Conservation (phyloP, 495 filamentous ascomycete species). For the Beverwykella pulmonaria region DNA sequence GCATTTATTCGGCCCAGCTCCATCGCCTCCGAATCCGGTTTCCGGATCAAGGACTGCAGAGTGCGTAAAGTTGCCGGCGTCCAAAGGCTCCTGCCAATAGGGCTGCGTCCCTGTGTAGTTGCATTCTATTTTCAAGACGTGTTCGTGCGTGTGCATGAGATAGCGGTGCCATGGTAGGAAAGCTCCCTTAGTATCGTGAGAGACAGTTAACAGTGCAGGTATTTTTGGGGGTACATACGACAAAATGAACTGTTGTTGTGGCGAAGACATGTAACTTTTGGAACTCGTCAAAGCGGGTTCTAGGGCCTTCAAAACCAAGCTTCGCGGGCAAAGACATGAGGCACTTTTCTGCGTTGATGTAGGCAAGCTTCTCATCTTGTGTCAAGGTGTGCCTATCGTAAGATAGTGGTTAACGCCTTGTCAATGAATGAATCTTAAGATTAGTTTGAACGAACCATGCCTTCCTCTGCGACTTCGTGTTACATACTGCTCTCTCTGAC, state of each 20-base stretch:
- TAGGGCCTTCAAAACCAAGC: slow-evolving; percentile 41
- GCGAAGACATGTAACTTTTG: slow-evolving; percentile 46
- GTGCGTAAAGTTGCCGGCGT: slow-evolving; percentile 46
- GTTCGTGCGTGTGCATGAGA: slow-evolving; percentile 43
- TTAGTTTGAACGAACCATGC: too few relatives aligned
- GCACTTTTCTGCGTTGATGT: slow-evolving; percentile 53
- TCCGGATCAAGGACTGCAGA: slow-evolving; percentile 45
- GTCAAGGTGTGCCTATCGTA: slow-evolving; percentile 51
- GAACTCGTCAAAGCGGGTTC: slow-evolving; percentile 52
- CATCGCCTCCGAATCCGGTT: slow-evolving; percentile 52
- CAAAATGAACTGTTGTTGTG: slow-evolving; percentile 45
- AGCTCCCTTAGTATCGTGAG: too few relatives aligned
- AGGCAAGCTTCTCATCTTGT: slow-evolving; percentile 44
- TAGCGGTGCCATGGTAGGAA: slow-evolving; percentile 48
- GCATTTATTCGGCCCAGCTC: slow-evolving; percentile 41
- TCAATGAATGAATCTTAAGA: too few relatives aligned
- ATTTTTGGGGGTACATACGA: too few relatives aligned
- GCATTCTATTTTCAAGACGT: slow-evolving; percentile 43
- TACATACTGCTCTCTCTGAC: too few relatives aligned
- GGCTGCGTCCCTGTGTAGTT: slow-evolving; percentile 47
- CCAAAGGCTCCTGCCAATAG: slow-evolving; percentile 54
- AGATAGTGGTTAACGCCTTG: neutral
- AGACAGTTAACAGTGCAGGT: too few relatives aligned
- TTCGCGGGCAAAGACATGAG: slow-evolving; percentile 47
- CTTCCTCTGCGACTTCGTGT: too few relatives aligned